These are phyloP conservation scores for barrel medic (Medicago truncatula) DNA, from an alignment of 306 rosid genomes.

Conservation along the genomic window MtrunA17r5.0-ANR NC_053044.1:56829001-56829500, in stretches of 20 bases:
- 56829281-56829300: slow-evolving; percentile 8
- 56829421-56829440: slow-evolving; percentile 86
- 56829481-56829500: slow-evolving; percentile 95
- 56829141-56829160: slow-evolving; percentile 35
- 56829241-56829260: slow-evolving; percentile 99
- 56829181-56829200: slow-evolving; percentile 59
- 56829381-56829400: slow-evolving; percentile 47
- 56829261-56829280: slow-evolving; percentile 42
- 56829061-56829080: slow-evolving; percentile 2
- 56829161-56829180: too few relatives aligned
- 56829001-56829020: slow-evolving; percentile 4
- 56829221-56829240: slow-evolving; percentile 98
- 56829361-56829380: too few relatives aligned
- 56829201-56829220: slow-evolving; percentile 97
- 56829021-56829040: background rate
- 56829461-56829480: slow-evolving; percentile 89
- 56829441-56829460: slow-evolving; percentile 81
- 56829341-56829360: slow-evolving; percentile 21
- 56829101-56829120: background rate
- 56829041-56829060: slow-evolving; percentile 22
- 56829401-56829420: slow-evolving; percentile 91
- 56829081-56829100: slow-evolving; percentile 10
- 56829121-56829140: slow-evolving; percentile 7
- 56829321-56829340: background rate
- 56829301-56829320: slow-evolving; percentile 36